Conservation (phyloP, 2,329 filamentous ascomycete species). For the Colletotrichum tabaci region DNA sequence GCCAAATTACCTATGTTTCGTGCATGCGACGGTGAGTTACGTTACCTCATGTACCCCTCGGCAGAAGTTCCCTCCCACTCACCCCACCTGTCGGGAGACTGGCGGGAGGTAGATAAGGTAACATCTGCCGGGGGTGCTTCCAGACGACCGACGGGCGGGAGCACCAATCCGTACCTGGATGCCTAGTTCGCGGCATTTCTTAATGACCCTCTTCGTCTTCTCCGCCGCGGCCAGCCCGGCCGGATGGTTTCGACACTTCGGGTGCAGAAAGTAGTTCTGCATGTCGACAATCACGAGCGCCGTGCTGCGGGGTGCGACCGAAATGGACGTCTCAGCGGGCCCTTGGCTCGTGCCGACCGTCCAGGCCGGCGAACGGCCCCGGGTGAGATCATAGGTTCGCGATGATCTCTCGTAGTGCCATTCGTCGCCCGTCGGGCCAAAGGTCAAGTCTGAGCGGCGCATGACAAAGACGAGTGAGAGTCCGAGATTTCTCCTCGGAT, state of each 20-base stretch:
- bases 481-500: slow-evolving; percentile 36
- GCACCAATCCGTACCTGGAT: slow-evolving; percentile 54
- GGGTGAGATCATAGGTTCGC: slow-evolving; percentile 41
- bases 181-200: slow-evolving; percentile 63
- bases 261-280: slow-evolving; percentile 67
- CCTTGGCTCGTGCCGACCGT: slow-evolving; percentile 37
- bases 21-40: slow-evolving; percentile 25
- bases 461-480: slow-evolving; percentile 9
- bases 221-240: slow-evolving; percentile 58
- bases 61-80: slow-evolving; percentile 3
- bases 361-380: slow-evolving; percentile 33
- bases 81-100: background rate
- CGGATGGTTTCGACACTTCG: slow-evolving; percentile 52
- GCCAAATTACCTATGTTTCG: slow-evolving; percentile 60
- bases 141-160: slow-evolving; percentile 28
- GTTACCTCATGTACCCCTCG: background rate
- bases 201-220: slow-evolving; percentile 58
- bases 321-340: slow-evolving; percentile 47
- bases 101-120: background rate
- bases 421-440: slow-evolving; percentile 40
- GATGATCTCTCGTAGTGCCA: slow-evolving; percentile 36
- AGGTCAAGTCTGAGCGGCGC: slow-evolving; percentile 32
- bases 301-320: slow-evolving; percentile 57
- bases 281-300: slow-evolving; percentile 67
- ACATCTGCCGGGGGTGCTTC: background rate